Base-by-base conservation (phyloP, 352 stramenopile species). In the Globisporangium apiculatum region DNA sequence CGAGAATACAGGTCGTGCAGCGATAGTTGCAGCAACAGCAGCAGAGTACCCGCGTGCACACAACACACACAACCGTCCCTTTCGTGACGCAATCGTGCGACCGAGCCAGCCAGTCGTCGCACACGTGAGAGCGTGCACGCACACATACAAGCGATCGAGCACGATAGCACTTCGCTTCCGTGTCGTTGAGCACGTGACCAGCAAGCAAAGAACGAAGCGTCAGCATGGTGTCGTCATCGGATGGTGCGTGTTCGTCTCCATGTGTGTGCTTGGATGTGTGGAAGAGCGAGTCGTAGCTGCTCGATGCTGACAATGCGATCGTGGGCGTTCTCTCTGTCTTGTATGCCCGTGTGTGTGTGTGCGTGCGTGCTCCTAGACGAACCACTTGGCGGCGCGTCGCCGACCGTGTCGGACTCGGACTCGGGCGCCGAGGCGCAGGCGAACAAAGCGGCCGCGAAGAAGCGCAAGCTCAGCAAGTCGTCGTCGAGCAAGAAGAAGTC, bases 341-440 rank as follows among this genome's bases (percentile, higher is more conserved):
- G 31, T 24, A 14, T 57, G 38, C 11, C 7, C 7, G 14, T 24
- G 17, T 24, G 43, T 41, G 7, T 1, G 43, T 51, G 7, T n/a
- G 12, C 3, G 24, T 31, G 24, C 24, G 2, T 31, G 24, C 24
- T 31, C 24, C 45, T 53, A 89, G 83, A 94, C 47, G 83, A 91
- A 64, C 67, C 72, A 53, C 77, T 83, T n/a, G 78, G 68, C 51
- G 68, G 73, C 3, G 81, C 71, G 41, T 95, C 83, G 60, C 86
- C 86, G 36, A 86, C 82, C 2, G 83, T 95, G 37, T 94, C 84
- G 46, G 84, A 94, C 59, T 95, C 86, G 55, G 86, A 91, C 58
- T 91, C 84, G 31, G 86, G 84, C 41, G 66, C 60, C 1, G 76
- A 87, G 24, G 76, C 76, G 53, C 48, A 75, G 53, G 62, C 69